Evolutionary conservation across 176 grass and related monocot genomes (phyloP).

Genomic region (Carex scoparia): DNA sequence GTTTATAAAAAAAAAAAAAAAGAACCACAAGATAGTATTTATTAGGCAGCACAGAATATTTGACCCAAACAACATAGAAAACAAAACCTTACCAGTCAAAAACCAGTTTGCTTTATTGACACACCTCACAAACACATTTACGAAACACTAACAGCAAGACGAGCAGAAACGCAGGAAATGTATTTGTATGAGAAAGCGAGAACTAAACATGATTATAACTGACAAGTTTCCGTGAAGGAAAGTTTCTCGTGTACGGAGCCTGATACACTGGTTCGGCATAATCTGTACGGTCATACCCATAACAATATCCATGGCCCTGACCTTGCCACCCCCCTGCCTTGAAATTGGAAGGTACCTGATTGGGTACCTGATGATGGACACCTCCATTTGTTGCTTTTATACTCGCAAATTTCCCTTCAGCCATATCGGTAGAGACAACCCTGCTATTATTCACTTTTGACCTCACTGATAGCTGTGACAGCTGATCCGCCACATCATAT

Average conservation of each 20-base stretch:
- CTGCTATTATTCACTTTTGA: conserved; percentile 33
- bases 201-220: conserved; percentile 34
- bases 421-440: neutral
- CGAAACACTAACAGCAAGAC: neutral
- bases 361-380: neutral
- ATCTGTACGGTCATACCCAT: conserved; percentile 24
- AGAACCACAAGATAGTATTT: neutral
- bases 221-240: conserved; percentile 61
- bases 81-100: neutral
- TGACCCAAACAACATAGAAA: conserved; percentile 3
- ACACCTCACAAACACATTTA: neutral
- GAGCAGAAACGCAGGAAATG: neutral
- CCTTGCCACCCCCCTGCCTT: conserved; percentile 53
- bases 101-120: conserved; percentile 6
- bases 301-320: neutral
- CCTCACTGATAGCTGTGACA: conserved; percentile 50
- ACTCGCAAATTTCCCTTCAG: conserved; percentile 30
- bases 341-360: conserved; percentile 28
- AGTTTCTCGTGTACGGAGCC: conserved; percentile 46
- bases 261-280: conserved; percentile 32
- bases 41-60: neutral
- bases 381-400: conserved; percentile 33
- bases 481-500: conserved; percentile 40
- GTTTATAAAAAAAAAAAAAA: too few species aligned
- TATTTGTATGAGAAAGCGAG: neutral